Base-by-base conservation (phyloP, 2,329 filamentous ascomycete genomes). In the Nemania sp. region DNA sequence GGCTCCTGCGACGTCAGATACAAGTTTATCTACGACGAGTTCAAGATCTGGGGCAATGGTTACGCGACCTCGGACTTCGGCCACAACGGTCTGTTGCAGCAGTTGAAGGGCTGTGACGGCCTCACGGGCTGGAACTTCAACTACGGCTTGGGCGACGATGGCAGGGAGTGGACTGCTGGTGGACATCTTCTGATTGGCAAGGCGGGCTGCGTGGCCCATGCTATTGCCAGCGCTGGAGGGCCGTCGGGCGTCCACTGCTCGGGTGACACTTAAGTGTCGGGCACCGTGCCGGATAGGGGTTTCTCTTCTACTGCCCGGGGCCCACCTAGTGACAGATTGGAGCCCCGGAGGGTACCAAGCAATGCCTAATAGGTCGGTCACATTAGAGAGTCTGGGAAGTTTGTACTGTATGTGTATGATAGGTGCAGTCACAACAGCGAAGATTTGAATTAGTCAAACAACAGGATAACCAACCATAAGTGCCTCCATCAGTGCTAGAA, bases 81-180 rank as follows among this genome's bases (percentile, higher is more conserved):
- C 39, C 54, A 52, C 46, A 46, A 52, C 35, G 54, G 54, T 47
- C 52, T 57, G 54, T 45, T 57, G 46, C 54, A 52, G 47, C 54
- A 52, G 39, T 43, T 57, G 20, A 52, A 57, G 54, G 47, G 46
- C 54, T 57, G 54, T 52, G 47, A 57, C 54, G 46, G 54, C 46
- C 54, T 57, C 46, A 57, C 54, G 37, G 35, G 48, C 47, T 57
- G 54, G 54, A 57, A 57, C 46, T 57, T 57, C 54, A 51, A 39
- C 25, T 57, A 57, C 48, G 54, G 39, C 46, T 57, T 57, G 54
- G 54, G 54, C 25, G 47, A 57, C 42, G 54, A 57, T 46, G 54
- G 54, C 49, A 57, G 54, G 54, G 54, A 57, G 54, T 57, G 54
- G 54, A 57, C 46, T 57, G 54, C 54, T 39, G 52, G 52, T 57